These are phyloP conservation scores for Cucumis cinereus DNA, from an alignment of 306 rosid species.

Conservation along the genomic window DNA sequence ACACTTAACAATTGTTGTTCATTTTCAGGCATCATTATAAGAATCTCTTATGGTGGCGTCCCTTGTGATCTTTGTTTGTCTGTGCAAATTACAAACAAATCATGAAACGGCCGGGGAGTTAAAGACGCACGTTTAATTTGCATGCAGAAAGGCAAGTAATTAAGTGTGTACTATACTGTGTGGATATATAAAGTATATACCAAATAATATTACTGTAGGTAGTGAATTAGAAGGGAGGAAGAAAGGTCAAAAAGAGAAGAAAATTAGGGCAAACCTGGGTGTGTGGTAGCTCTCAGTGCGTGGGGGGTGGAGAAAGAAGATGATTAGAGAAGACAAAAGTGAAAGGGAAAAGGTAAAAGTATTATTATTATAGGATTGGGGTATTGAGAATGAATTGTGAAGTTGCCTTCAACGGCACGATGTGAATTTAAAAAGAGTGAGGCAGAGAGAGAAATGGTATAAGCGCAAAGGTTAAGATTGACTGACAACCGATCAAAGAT, in stretches of 20 bases:
- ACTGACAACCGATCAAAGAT: slow-evolving; percentile 40
- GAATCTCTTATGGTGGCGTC: too few species aligned
- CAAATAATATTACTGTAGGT: too few species aligned
- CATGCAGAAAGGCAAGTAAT: not conserved
- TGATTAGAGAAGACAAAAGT: not conserved
- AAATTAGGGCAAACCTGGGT: not conserved
- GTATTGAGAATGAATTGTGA: not conserved
- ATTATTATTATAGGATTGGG: not conserved
- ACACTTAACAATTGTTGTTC: slow-evolving; percentile 56
- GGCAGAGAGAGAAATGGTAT: slow-evolving; percentile 6
- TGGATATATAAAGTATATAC: too few species aligned
- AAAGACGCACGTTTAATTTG: too few species aligned
- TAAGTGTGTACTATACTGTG: too few species aligned
- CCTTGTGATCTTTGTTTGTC: not conserved
- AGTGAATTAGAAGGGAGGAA: too few species aligned
- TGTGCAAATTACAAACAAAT: not conserved
- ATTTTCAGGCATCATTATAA: slow-evolving; percentile 41
- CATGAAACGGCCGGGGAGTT: not conserved
- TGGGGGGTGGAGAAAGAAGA: not conserved
- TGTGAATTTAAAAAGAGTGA: slow-evolving; percentile 27
- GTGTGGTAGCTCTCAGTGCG: not conserved
- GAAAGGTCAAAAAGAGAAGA: not conserved
- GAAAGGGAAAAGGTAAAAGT: slow-evolving; percentile 21
- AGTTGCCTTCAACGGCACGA: slow-evolving; percentile 90
- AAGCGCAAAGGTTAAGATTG: slow-evolving; percentile 24